These are phyloP conservation scores for Prunus campanulata DNA, from an alignment of 306 rosid species.

Conservation along the genomic window DNA sequence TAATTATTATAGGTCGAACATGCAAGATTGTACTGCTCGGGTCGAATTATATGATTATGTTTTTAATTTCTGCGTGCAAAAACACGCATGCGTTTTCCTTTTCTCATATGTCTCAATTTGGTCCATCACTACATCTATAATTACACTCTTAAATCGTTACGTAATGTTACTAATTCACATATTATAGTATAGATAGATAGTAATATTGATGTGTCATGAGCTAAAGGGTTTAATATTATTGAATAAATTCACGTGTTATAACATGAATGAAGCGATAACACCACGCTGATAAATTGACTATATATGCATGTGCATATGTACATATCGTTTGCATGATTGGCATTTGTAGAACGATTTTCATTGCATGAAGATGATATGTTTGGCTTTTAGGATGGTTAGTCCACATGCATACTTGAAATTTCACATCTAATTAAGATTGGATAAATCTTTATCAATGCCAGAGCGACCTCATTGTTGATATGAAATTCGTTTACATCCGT, in stretches of 20 bases:
- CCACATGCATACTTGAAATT: neutral
- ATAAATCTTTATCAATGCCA: too few relatives aligned
- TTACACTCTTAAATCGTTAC: too few relatives aligned
- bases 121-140: too few relatives aligned
- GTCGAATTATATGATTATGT: slow-evolving; percentile 4
- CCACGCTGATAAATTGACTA: fast-evolving
- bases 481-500: too few relatives aligned
- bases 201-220: too few relatives aligned
- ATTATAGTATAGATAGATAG: fast-evolving
- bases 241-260: too few relatives aligned
- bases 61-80: neutral
- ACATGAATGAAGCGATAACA: neutral
- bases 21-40: neutral
- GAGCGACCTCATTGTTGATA: too few relatives aligned
- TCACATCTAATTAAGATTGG: too few relatives aligned
- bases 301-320: neutral
- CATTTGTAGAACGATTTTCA: neutral
- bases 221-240: too few relatives aligned
- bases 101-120: neutral
- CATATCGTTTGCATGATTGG: neutral
- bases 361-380: slow-evolving; percentile 17
- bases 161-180: too few relatives aligned
- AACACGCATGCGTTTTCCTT: neutral
- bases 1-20: neutral
- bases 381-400: slow-evolving; percentile 4